A percentile compares a stretch with the other conserved stretches of the same genome.
Conservation (phyloP, 208 protist genomes). For the Angomonas deanei region DNA sequence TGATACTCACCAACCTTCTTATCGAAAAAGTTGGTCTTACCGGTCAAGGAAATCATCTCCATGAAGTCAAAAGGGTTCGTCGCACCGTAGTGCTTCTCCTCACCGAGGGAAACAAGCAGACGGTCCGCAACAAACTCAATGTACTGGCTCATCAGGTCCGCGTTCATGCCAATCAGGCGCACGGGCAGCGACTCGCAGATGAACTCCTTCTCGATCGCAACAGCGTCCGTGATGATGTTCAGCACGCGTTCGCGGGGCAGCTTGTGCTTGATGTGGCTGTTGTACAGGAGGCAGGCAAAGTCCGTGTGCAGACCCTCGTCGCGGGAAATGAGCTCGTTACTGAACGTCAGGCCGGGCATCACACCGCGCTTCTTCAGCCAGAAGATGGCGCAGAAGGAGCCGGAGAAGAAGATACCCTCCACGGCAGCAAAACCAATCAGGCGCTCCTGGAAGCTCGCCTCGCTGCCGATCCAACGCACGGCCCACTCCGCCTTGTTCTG, state of each 20-base stretch:
- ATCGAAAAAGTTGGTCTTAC: conserved; percentile 99
- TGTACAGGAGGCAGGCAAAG: conserved; percentile 98
- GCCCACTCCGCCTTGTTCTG: conserved; percentile 98
- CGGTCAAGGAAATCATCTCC: conserved; percentile 98
- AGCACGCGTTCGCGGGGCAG: conserved; percentile 73
- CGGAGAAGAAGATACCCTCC: conserved; percentile 99
- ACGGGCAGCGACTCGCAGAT: conserved; percentile 97
- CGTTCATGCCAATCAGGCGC: conserved; percentile 98
- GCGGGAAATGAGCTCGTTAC: conserved; percentile 98
- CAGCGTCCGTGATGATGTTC: conserved; percentile 93
- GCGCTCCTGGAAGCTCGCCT: conserved; percentile 91
- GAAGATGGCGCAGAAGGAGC: conserved; percentile 98
- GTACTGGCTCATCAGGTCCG: conserved; percentile 97
- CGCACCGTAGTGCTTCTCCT: conserved; percentile 94
- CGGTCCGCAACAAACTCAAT: conserved; percentile 99
- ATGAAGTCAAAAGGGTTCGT: conserved; percentile 99
- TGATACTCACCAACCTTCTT: conserved; percentile 98
- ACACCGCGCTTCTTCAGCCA: conserved; percentile 99
- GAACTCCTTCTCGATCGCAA: conserved; percentile 97
- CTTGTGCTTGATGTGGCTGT: conserved; percentile 91
- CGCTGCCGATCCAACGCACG: conserved; percentile 82
- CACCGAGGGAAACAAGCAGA: conserved; percentile 94
- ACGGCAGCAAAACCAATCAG: conserved; percentile 98
- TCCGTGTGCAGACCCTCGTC: conserved; percentile 99
- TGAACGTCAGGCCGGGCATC: conserved; percentile 99